Percentiles rank a stretch among this genome's conserved stretches.
Conservation (phyloP, 176 grass and related monocot species). For the Rhipidocladum racemiflorum region DNA sequence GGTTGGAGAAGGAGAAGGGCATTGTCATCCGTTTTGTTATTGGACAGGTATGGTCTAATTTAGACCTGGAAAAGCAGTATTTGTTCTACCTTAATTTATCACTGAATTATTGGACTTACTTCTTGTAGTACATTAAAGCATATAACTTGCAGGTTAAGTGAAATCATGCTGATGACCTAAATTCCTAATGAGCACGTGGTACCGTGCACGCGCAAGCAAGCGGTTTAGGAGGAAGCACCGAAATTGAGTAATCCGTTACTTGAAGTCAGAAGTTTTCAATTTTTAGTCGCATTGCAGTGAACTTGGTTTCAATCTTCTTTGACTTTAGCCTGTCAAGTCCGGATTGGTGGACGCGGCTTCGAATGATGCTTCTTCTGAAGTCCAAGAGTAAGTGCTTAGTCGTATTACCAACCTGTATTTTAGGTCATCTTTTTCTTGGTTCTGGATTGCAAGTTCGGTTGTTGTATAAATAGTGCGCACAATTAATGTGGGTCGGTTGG, state of each 20-base stretch:
- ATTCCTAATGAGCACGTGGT: conserved; percentile 55
- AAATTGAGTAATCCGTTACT: background rate
- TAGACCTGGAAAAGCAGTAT: background rate
- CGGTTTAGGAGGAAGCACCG: too few relatives aligned
- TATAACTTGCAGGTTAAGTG: conserved; percentile 28
- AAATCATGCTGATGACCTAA: background rate
- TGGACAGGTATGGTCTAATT: conserved; percentile 54
- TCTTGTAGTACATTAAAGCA: conserved; percentile 37
- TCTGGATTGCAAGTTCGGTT: background rate
- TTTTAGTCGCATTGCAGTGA: conserved; percentile 34
- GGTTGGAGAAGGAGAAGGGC: conserved; percentile 57
- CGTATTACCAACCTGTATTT: conserved; percentile 15
- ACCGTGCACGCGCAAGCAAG: too few relatives aligned
- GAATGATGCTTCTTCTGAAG: conserved; percentile 48
- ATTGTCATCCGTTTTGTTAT: conserved; percentile 70
- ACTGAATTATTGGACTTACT: conserved; percentile 7
- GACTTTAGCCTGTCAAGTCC: conserved; percentile 63
- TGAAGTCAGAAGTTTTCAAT: conserved; percentile 10
- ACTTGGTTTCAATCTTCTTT: conserved; percentile 11
- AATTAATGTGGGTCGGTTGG: background rate
- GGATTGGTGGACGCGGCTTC: conserved; percentile 44
- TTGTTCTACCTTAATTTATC: background rate
- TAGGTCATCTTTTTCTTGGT: conserved; percentile 7
- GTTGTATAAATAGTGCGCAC: background rate
- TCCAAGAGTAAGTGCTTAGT: conserved; percentile 61